phyloP scores from a whole-genome alignment of 2,329 filamentous ascomycete species.

The Phoma herbarum region DNA sequence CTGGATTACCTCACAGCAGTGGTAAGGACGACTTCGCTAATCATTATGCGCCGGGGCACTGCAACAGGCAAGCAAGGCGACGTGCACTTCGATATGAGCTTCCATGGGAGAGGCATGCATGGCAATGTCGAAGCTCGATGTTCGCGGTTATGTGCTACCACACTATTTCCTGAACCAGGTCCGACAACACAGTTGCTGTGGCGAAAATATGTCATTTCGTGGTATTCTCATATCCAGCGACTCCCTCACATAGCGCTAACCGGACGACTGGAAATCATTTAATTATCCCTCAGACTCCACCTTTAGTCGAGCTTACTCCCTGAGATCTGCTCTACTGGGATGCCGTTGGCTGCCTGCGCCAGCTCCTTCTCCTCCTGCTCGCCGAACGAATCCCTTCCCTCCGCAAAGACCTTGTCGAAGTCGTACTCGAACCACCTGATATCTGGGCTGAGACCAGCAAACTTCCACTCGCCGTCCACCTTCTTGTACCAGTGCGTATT shows the following conservation, averaged over 20 bases:
- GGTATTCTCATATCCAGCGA: conserved; percentile 11
- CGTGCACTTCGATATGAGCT: neutral
- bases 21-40: neutral
- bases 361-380: conserved; percentile 47
- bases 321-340: conserved; percentile 36
- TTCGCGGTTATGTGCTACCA: conserved; percentile 17
- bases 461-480: conserved; percentile 67
- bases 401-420: conserved; percentile 64
- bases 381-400: conserved; percentile 57
- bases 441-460: conserved; percentile 63
- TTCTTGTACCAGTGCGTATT: conserved; percentile 65
- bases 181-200: conserved; percentile 9
- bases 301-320: conserved; percentile 9
- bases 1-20: conserved; percentile 11
- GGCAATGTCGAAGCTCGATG: conserved; percentile 10
- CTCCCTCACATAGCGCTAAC: conserved; percentile 22
- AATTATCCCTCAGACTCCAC: conserved; percentile 12
- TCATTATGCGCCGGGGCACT: neutral
- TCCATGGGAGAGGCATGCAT: conserved; percentile 17
- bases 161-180: conserved; percentile 12
- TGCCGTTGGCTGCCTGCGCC: conserved; percentile 48
- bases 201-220: conserved; percentile 20
- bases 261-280: conserved; percentile 8
- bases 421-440: conserved; percentile 66
- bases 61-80: conserved; percentile 16